Base-by-base conservation (phyloP, 1,284 basidiomycete genomes). In the Tilletiopsis washingtonensis region DNA sequence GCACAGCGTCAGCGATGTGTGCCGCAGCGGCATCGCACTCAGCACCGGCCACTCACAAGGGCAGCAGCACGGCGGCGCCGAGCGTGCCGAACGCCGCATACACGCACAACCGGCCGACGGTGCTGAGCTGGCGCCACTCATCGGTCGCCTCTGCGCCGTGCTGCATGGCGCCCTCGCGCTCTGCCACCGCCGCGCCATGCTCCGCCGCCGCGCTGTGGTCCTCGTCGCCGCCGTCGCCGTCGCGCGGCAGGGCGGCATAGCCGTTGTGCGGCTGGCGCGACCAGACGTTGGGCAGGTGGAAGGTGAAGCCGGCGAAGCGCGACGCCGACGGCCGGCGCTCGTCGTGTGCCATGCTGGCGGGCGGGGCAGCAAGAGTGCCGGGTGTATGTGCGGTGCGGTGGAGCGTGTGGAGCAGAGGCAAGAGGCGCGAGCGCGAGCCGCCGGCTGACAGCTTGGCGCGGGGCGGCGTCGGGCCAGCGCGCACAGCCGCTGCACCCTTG, bases 1-100 rank as follows among this genome's bases (percentile, higher is more conserved):
- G 20, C 29, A n/a, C 46, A 47, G 50, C 51, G 47, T 58, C 74
- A 60, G 75, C 80, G 64, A 23, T 79, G 86, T 47, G 84, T 84
- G 39, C 34, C 4, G 12, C 50, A 15, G 17, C 41, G 40, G 7
- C n/a, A 21, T 4, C 5, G 38, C 12, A 12, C 0, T 5, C 34
- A 19, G 14, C 17, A 19, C n/a, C 7, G 36, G 45, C 9, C 7
- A 23, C 46, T 48, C 25, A 48, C 46, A 52, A 52, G 3, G 50
- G 50, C 9, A 52, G 32, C 12, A 52, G 27, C 9, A 52, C 47
- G 9, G 50, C 43, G 11, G 50, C 50, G 27, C 50, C 50, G 2
- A 52, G 20, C 15, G 51, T 14, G 5, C 7, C 29, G 32, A 52
- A 52, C 12, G 47, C 37, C 15, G 19, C 23, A 19, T 38, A 14